phyloP scores from a whole-genome alignment of 805 yeast genomes.

The Myxozyma neglecta region DNA sequence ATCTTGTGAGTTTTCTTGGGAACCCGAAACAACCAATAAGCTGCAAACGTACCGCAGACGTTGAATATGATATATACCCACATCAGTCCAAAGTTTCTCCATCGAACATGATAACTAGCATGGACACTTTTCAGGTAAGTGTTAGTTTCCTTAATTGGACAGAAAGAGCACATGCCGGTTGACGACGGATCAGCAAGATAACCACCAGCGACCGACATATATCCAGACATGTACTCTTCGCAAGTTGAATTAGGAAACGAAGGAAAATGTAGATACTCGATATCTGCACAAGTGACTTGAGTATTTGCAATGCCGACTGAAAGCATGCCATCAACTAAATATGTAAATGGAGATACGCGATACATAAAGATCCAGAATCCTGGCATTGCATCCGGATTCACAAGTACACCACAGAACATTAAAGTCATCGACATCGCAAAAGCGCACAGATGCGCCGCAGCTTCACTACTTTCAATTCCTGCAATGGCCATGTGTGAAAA shows the following conservation, averaged over 20 bases:
- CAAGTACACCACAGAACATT: conserved; percentile 70
- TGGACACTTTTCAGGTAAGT: conserved; percentile 40
- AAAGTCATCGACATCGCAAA: conserved; percentile 58
- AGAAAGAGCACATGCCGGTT: conserved; percentile 54
- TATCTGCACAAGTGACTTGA: conserved; percentile 49
- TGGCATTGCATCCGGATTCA: conserved; percentile 59
- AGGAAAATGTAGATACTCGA: conserved; percentile 56
- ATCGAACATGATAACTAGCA: conserved; percentile 49
- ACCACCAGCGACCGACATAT: conserved; percentile 52
- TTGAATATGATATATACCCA: conserved; percentile 48
- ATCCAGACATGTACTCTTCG: conserved; percentile 51
- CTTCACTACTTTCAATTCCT: conserved; percentile 33
- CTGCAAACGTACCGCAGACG: conserved; percentile 46
- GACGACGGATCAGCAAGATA: conserved; percentile 52
- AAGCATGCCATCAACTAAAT: conserved; percentile 60
- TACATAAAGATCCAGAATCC: conserved; percentile 86
- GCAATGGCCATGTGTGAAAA: conserved; percentile 53
- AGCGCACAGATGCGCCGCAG: conserved; percentile 31
- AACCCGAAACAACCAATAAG: conserved; percentile 26
- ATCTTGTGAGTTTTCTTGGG: conserved; percentile 21
- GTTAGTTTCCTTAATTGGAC: conserved; percentile 19
- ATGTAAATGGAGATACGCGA: conserved; percentile 70
- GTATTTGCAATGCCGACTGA: conserved; percentile 52
- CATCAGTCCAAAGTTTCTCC: conserved; percentile 67
- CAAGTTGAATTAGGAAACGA: conserved; percentile 62